These are phyloP conservation scores for Hypoxylon sp. DNA, from an alignment of 2,329 filamentous ascomycete species.

Conservation along the genomic window DNA sequence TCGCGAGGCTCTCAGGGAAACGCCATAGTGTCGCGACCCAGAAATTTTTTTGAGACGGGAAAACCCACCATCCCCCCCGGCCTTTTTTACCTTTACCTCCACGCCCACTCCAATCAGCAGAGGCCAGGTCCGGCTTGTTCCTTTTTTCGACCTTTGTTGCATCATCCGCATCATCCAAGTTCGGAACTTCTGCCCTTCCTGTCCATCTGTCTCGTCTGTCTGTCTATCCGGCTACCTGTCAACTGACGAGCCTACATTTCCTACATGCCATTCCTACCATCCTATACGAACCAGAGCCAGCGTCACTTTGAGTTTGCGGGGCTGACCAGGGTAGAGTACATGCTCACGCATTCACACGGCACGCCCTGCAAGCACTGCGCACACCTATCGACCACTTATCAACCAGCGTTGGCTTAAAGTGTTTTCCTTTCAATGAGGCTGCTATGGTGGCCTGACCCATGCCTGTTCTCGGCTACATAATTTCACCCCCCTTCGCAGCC, in stretches of 20 bases:
- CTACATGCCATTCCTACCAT: neutral
- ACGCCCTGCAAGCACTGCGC: conserved; percentile 1
- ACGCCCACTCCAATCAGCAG: conserved; percentile 1
- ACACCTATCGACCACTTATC: conserved; percentile 34
- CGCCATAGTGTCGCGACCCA: conserved; percentile 43
- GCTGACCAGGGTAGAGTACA: conserved; percentile 25
- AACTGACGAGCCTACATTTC: neutral
- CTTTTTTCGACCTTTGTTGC: conserved; percentile 15
- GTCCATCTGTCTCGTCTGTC: neutral
- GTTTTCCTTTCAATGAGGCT: conserved; percentile 42
- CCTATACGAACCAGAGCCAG: conserved; percentile 3
- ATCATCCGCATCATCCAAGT: conserved; percentile 21
- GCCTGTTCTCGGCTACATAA: conserved; percentile 47
- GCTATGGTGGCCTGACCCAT: conserved; percentile 49
- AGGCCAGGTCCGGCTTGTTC: neutral
- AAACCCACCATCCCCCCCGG: conserved; percentile 24
- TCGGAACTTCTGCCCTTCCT: neutral
- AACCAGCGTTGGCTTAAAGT: conserved; percentile 20
- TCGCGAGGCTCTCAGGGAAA: conserved; percentile 34
- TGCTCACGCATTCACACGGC: neutral
- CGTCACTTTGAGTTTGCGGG: conserved; percentile 26
- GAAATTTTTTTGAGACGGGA: conserved; percentile 30
- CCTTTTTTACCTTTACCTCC: conserved; percentile 9
- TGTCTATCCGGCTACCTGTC: neutral
- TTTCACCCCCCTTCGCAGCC: conserved; percentile 41